These are phyloP conservation scores for Calamus simplicifolius DNA, from an alignment of 176 grass and related monocot species.

Conservation along the genomic window DNA sequence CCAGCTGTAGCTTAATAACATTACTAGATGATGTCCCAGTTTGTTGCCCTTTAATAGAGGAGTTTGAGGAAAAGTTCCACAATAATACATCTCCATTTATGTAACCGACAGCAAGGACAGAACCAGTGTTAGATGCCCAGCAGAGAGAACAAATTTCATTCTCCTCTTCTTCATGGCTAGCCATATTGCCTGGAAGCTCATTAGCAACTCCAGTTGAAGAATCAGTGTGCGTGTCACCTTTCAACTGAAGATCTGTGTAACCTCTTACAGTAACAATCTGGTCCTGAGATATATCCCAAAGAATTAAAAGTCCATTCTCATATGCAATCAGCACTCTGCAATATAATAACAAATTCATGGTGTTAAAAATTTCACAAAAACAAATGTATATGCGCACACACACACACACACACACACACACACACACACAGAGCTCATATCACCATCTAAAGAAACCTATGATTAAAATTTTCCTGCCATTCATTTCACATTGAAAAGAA, in stretches of 20 bases:
- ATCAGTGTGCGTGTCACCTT: slow-evolving; percentile 21
- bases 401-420: no score
- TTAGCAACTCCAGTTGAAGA: slow-evolving; percentile 20
- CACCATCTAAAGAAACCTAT: no score
- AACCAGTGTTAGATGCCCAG: slow-evolving; percentile 60
- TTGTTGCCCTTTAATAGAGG: slow-evolving; percentile 50
- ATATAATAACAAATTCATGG: slow-evolving; percentile 3
- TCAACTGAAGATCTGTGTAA: slow-evolving; percentile 44
- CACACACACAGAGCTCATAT: no score
- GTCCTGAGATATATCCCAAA: slow-evolving; percentile 78
- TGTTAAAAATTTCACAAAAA: no score
- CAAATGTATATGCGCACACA: no score
- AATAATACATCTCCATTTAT: slow-evolving; percentile 88
- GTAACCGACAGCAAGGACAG: slow-evolving; percentile 67
- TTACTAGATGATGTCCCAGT: slow-evolving; percentile 28
- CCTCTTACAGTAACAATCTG: slow-evolving; percentile 45
- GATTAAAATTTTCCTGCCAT: no score
- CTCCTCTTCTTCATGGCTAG: slow-evolving; percentile 50
- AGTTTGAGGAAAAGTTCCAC: slow-evolving; percentile 49
- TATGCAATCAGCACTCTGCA: slow-evolving; percentile 82
- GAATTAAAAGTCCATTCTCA: slow-evolving; percentile 79
- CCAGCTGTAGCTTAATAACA: slow-evolving; percentile 76
- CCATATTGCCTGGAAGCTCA: slow-evolving; percentile 32
- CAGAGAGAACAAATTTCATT: slow-evolving; percentile 88
- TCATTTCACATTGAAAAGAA: no score